A percentile compares a stretch with the other conserved stretches of the same genome.
Evolutionary conservation across 2,329 filamentous ascomycete species (phyloP).

Genomic region (Colletotrichum sp.): DNA sequence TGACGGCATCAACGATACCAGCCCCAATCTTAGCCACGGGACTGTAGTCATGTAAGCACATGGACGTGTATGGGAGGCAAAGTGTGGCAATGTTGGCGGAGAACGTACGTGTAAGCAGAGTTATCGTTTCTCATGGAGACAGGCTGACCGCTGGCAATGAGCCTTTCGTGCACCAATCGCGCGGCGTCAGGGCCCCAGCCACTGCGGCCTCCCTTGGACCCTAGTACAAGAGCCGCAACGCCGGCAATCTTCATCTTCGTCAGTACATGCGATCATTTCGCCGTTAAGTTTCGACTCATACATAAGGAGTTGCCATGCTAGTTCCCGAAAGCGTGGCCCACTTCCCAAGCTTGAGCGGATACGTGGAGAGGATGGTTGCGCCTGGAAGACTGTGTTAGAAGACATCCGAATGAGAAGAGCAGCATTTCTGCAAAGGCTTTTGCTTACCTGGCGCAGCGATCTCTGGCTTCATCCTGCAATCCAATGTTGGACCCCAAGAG

Average conservation of each 20-base stretch:
- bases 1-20: slow-evolving; percentile 45
- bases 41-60: slow-evolving; percentile 21
- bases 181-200: slow-evolving; percentile 26
- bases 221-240: slow-evolving; percentile 39
- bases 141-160: slow-evolving; percentile 21
- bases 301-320: slow-evolving; percentile 52
- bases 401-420: not conserved
- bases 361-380: not conserved
- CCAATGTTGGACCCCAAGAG: not conserved
- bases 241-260: slow-evolving; percentile 39
- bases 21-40: slow-evolving; percentile 32
- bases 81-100: rapidly evolving
- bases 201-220: slow-evolving; percentile 32
- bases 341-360: not conserved
- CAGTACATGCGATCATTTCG: not conserved
- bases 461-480: not conserved
- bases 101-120: not conserved
- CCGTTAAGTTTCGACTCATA: not conserved
- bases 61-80: not conserved
- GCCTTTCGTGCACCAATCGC: slow-evolving; percentile 31
- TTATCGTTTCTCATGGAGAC: not conserved
- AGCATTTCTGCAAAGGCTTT: not conserved
- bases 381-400: not conserved
- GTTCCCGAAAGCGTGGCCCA: slow-evolving; percentile 36
- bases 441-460: not conserved